Base-by-base conservation (phyloP, 192 early-diverging fungal species). In the Gigaspora rosea region DNA sequence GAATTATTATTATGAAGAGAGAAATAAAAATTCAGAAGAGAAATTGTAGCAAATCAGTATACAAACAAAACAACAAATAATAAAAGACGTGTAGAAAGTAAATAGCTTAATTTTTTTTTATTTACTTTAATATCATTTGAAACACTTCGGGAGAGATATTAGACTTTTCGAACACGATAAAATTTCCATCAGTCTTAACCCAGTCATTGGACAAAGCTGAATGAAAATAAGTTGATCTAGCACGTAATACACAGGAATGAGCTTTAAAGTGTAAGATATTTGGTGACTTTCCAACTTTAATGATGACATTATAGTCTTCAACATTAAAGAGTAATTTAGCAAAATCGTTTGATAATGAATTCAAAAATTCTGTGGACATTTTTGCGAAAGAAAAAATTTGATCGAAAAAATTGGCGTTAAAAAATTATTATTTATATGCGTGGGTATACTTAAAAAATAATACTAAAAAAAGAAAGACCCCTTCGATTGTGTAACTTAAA, bases 201-300 rank as follows among this genome's bases (percentile, higher is more conserved):
- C 52, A 36, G 8, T 72, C 33, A 33, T 27, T 72, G 41, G 71
- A 41, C 20, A 72, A 41, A 57, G 50, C 56, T 11, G 71, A 57
- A 57, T 58, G 8, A 57, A 72, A 72, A 22, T 72, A 72, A 11
- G 52, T 27, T 8, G 71, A 72, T 33, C 71, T 72, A 1, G 71
- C 32, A 20, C 50, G 50, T 18, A 72, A 22, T 32, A 72, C 33
- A 56, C 56, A 57, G 13, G 52, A 36, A 35, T 72, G 71, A 36
- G 71, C 71, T 54, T 54, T 54, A 71, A 71, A 71, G 16, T 22
- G 22, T 18, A 16, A 1, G 36, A 68, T 48, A 16, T 68, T 49
- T 18, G 66, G 66, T 48, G 66, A 20, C 0, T 51, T 47, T 15
- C 69, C 69, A 27, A 71, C 50, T 35, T 71, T 71, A 35, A 71